Evolutionary conservation across 768 basidiomycete genomes (phyloP).

Genomic region (Mycena rosella): DNA sequence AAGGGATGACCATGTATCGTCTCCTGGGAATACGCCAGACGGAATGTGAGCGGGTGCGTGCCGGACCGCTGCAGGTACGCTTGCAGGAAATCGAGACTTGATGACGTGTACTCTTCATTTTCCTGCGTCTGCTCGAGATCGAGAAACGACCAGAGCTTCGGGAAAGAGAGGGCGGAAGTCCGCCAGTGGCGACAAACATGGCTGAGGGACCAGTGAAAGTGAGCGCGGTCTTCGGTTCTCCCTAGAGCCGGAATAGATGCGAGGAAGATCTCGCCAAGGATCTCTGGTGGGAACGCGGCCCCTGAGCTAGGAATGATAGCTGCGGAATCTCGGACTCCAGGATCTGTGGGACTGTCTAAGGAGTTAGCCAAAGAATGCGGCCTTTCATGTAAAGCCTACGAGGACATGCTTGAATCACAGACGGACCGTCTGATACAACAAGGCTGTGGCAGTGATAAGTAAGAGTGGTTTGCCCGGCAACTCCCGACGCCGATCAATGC

Average conservation of each 20-base stretch:
- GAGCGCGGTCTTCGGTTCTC: not conserved
- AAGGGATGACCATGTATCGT: not conserved
- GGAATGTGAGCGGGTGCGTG: slow-evolving; percentile 10
- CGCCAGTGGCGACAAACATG: slow-evolving; percentile 22
- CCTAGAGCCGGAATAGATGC: slow-evolving; percentile 2
- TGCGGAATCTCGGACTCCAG: too few species aligned
- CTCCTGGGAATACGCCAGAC: not conserved
- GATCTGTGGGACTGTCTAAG: too few species aligned
- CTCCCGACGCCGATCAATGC: too few species aligned
- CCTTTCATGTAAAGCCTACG: too few species aligned
- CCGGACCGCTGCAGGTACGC: slow-evolving; percentile 19
- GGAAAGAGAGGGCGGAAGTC: slow-evolving; percentile 6
- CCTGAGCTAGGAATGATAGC: too few species aligned
- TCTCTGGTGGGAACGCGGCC: too few species aligned
- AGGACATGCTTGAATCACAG: too few species aligned
- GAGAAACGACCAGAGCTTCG: slow-evolving; percentile 23
- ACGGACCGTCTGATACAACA: too few species aligned
- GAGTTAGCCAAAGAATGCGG: too few species aligned
- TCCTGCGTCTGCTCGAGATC: slow-evolving; percentile 15
- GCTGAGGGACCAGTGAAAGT: slow-evolving; percentile 7
- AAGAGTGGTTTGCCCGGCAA: too few species aligned
- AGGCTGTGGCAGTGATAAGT: too few species aligned
- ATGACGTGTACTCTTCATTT: not conserved
- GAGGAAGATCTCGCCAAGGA: not conserved
- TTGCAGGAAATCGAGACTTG: not conserved